Percentiles rank a stretch among this genome's conserved stretches.
Conservation (phyloP, 2,329 filamentous ascomycete species). For the Talaromyces rugulosus region DNA sequence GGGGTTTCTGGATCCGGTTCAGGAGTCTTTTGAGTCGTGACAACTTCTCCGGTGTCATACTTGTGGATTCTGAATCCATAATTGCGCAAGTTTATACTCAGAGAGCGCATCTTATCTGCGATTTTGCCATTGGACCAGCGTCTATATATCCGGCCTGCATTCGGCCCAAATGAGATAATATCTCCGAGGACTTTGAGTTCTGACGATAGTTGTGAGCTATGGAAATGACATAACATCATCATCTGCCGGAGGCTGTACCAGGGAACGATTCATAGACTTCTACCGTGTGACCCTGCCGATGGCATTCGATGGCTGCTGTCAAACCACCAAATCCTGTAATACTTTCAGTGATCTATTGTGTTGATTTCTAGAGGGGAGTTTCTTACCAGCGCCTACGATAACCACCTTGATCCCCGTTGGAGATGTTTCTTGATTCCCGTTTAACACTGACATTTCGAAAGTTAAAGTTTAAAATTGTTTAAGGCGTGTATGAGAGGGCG, state of each 20-base stretch:
- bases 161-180: slow-evolving; percentile 60
- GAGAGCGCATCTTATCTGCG: slow-evolving; percentile 42
- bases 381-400: slow-evolving; percentile 41
- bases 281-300: slow-evolving; percentile 57
- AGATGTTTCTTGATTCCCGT: not conserved
- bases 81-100: slow-evolving; percentile 50
- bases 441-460: not conserved
- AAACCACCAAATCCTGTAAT: slow-evolving; percentile 56
- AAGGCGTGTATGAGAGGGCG: not conserved
- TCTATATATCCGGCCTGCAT: slow-evolving; percentile 58
- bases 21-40: slow-evolving; percentile 53
- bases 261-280: slow-evolving; percentile 57
- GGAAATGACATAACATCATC: not conserved
- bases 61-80: slow-evolving; percentile 62
- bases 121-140: slow-evolving; percentile 54
- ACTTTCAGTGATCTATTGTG: not conserved
- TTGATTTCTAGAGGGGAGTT: slow-evolving; percentile 6
- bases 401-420: slow-evolving; percentile 51
- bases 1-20: slow-evolving; percentile 45
- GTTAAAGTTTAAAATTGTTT: not conserved
- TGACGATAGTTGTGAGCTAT: slow-evolving; percentile 8
- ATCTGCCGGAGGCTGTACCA: slow-evolving; percentile 13
- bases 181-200: slow-evolving; percentile 58
- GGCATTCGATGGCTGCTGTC: slow-evolving; percentile 60
- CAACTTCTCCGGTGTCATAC: slow-evolving; percentile 54